Conservation (phyloP, 371 early-diverging fungal species). For the Syncephalis plumigaleata region DNA sequence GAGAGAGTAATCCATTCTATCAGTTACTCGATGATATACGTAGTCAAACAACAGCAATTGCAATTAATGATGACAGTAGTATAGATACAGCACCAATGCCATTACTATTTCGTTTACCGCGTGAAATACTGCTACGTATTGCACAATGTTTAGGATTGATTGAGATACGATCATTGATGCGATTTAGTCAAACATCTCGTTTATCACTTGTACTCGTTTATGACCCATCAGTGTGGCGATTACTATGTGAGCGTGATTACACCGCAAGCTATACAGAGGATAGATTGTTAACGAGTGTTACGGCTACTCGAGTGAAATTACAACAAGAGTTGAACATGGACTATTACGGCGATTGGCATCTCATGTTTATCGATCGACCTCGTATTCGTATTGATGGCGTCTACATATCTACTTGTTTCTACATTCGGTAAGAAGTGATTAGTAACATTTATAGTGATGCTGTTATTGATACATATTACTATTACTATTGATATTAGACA, state of each 20-base stretch:
- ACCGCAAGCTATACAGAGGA: constrained; percentile 6
- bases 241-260: constrained; percentile 18
- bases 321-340: not conserved
- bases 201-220: not conserved
- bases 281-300: constrained; percentile 1
- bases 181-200: not conserved
- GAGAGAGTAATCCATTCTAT: not conserved
- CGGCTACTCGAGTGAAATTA: not conserved
- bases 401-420: constrained; percentile 44
- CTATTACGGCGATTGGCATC: constrained; percentile 14
- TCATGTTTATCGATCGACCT: constrained; percentile 41
- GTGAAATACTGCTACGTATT: not conserved
- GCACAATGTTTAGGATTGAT: not conserved
- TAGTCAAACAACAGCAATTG: not conserved
- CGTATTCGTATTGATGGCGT: constrained; percentile 46
- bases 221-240: not conserved
- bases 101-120: too few relatives aligned
- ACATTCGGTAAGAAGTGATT: constrained; percentile 22
- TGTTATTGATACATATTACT: not conserved
- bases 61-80: too few relatives aligned
- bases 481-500: constrained; percentile 11
- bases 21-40: not conserved
- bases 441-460: not conserved
- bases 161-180: not conserved
- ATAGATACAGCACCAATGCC: too few relatives aligned